Evolutionary conservation across 768 basidiomycete genomes (phyloP).

Genomic region (Kwoniella pini): DNA sequence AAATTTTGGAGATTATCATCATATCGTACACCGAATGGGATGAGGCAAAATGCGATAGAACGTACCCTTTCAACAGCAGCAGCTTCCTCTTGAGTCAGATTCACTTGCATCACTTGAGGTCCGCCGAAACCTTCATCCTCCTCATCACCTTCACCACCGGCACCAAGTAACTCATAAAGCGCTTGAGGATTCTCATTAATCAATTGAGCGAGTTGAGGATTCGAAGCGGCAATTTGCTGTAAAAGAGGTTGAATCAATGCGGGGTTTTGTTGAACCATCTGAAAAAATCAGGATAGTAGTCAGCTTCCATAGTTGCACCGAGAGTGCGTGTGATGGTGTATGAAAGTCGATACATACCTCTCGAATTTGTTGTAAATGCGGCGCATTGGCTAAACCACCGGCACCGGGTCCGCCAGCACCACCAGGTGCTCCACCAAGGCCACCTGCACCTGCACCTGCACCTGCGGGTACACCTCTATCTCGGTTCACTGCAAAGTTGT

Average conservation of each 20-base stretch:
- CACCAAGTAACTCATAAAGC: conserved; percentile 66
- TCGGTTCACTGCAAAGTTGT: conserved; percentile 38
- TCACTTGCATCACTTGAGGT: conserved; percentile 61
- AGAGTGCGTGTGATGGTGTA: background rate
- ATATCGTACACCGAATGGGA: background rate
- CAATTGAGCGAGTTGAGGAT: conserved; percentile 72
- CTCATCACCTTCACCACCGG: conserved; percentile 49
- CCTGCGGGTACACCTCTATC: conserved; percentile 46
- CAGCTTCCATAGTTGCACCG: background rate
- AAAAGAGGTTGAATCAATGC: conserved; percentile 73
- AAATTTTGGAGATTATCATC: background rate
- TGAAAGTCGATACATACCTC: conserved; percentile 38
- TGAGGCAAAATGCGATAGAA: conserved; percentile 17
- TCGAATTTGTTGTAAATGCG: conserved; percentile 72
- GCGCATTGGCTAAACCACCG: conserved; percentile 61
- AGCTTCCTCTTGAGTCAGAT: conserved; percentile 79
- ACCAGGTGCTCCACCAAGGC: conserved; percentile 47
- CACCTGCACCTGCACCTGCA: conserved; percentile 22
- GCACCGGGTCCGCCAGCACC: conserved; percentile 51
- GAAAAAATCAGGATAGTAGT: conserved; percentile 13
- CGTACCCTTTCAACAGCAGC: conserved; percentile 86
- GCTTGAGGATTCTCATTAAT: conserved; percentile 73
- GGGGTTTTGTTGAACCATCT: conserved; percentile 75
- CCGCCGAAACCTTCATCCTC: conserved; percentile 55
- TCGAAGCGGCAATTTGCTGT: conserved; percentile 73